Evolutionary conservation across 306 rosid species (phyloP).

Genomic region (Acacia melanoxylon): DNA sequence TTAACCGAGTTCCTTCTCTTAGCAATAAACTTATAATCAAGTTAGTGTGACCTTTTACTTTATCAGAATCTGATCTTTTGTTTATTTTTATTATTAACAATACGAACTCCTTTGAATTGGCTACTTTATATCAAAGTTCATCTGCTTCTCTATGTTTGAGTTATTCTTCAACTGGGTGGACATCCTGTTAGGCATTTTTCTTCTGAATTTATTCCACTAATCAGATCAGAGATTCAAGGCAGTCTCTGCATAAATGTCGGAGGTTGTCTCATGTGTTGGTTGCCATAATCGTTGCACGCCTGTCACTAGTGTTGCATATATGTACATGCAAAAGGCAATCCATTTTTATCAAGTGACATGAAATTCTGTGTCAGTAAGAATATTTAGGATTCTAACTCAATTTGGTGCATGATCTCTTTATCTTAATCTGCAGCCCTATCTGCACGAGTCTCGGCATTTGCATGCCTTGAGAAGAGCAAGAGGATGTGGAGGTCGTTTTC

Average conservation of each 20-base stretch:
- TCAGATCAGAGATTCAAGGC: not conserved
- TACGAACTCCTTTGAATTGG: not conserved
- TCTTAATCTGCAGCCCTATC: constrained; percentile 42
- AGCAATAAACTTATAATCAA: too few relatives aligned
- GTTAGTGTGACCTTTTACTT: not conserved
- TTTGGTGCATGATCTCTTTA: not conserved
- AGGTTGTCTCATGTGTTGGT: not conserved
- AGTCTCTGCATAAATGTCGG: not conserved
- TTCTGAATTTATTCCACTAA: not conserved
- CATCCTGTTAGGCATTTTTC: not conserved
- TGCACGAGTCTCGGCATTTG: constrained; percentile 53
- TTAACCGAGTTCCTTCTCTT: not conserved
- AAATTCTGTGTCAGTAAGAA: not conserved
- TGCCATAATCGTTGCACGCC: not conserved
- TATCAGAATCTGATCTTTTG: not conserved
- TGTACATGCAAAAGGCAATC: not conserved
- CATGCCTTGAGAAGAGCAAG: constrained; percentile 57
- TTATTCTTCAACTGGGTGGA: not conserved
- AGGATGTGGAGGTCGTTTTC: constrained; percentile 52
- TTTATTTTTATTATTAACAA: not conserved
- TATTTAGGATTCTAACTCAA: not conserved
- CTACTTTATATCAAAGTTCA: not conserved
- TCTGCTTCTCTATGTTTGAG: not conserved
- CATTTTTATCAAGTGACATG: not conserved
- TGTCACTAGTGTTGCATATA: not conserved